Percentiles rank a stretch among this genome's conserved stretches.
These are phyloP conservation scores for Periconia sp. DNA, from an alignment of 2,329 filamentous ascomycete genomes.

Conservation along the genomic window DNA sequence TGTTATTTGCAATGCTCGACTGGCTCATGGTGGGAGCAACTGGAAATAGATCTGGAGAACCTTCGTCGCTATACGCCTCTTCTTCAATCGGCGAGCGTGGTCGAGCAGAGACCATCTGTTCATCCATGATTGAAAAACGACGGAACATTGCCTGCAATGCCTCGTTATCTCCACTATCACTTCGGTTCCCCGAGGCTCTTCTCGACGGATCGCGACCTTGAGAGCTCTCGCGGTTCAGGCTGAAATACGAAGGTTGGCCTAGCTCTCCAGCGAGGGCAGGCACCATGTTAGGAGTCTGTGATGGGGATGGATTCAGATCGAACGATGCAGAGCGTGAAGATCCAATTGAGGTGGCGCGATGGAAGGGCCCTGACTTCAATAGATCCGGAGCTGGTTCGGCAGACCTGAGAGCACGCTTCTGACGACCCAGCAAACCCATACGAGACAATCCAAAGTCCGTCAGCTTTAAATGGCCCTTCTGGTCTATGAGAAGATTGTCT, in stretches of 20 bases:
- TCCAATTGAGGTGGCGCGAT: constrained; percentile 79
- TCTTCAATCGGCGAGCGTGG: constrained; percentile 73
- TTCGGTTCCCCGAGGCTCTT: constrained; percentile 80
- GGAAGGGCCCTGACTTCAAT: constrained; percentile 90
- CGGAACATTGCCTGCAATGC: constrained; percentile 81
- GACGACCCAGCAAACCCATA: constrained; percentile 95
- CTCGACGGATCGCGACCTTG: constrained; percentile 66
- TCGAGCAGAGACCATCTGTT: constrained; percentile 50
- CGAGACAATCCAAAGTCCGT: constrained; percentile 97
- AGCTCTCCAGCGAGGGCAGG: constrained; percentile 72
- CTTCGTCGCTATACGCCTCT: constrained; percentile 71
- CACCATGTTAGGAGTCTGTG: constrained; percentile 84
- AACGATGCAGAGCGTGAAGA: constrained; percentile 95
- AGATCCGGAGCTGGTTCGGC: constrained; percentile 90
- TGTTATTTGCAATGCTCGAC: constrained; percentile 59
- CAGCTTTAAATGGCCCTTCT: constrained; percentile 93
- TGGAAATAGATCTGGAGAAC: constrained; percentile 77
- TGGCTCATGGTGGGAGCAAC: constrained; percentile 67
- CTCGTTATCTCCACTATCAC: constrained; percentile 92
- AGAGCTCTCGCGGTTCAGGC: constrained; percentile 65
- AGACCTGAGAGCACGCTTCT: constrained; percentile 86
- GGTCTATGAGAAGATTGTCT: constrained; percentile 95
- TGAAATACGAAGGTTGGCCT: constrained; percentile 95
- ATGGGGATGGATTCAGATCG: constrained; percentile 82
- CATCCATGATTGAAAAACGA: constrained; percentile 63